A percentile compares a stretch with the other conserved stretches of the same genome.
Conservation (phyloP, 768 basidiomycete species). For the Mycena leptocephala region DNA sequence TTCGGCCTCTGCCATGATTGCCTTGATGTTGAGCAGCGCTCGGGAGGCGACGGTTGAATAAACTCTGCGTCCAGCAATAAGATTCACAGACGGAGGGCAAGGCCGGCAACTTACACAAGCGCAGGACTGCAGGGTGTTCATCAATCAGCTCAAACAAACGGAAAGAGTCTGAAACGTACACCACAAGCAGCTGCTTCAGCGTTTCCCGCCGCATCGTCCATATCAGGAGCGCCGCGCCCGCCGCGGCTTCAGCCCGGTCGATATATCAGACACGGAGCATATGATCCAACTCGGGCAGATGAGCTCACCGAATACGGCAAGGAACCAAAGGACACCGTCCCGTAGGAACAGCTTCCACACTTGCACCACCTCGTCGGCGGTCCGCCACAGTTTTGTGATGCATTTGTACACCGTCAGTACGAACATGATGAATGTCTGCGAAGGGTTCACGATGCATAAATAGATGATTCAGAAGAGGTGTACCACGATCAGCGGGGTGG, state of each 20-base stretch:
- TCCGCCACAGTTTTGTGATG: background rate
- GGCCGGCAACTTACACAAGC: background rate
- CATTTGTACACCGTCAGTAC: slow-evolving; percentile 20
- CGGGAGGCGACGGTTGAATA: background rate
- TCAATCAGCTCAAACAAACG: too few relatives aligned
- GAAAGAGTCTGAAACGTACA: background rate
- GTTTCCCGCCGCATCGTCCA: slow-evolving; percentile 22
- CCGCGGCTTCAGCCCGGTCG: background rate
- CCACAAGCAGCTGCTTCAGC: slow-evolving; percentile 22
- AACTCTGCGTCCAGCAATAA: background rate
- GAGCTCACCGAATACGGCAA: slow-evolving; percentile 6
- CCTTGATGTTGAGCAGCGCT: slow-evolving; percentile 1
- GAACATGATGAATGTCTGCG: slow-evolving; percentile 28
- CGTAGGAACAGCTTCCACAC: slow-evolving; percentile 17
- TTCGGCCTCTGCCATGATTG: background rate
- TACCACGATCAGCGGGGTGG: slow-evolving; percentile 5
- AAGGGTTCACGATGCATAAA: background rate
- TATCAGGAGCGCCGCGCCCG: slow-evolving; percentile 11
- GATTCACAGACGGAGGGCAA: too few relatives aligned
- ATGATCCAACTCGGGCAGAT: background rate
- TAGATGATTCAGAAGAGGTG: background rate
- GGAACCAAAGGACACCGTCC: slow-evolving; percentile 17
- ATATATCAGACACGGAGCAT: background rate
- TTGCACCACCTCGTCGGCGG: background rate
- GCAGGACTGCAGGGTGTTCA: background rate